These are phyloP conservation scores for Aureobasidium sp. DNA, from an alignment of 2,329 filamentous ascomycete genomes.

Conservation along the genomic window DNA sequence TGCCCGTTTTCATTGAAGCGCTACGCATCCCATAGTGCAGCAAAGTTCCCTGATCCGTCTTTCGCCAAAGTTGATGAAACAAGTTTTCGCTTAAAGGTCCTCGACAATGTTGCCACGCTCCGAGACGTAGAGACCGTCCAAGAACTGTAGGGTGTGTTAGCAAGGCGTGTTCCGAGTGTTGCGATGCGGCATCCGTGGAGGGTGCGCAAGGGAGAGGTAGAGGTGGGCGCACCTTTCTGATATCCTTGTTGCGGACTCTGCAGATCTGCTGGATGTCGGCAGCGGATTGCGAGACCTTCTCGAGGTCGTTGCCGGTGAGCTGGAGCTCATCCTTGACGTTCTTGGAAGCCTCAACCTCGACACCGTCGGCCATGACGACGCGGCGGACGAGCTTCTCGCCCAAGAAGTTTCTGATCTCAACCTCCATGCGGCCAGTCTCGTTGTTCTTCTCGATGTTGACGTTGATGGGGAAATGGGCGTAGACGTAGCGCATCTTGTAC, in stretches of 20 bases:
- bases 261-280: conserved; percentile 99
- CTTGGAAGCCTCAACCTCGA: conserved; percentile 83
- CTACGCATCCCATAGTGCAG: conserved; percentile 15
- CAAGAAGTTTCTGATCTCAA: conserved; percentile 99
- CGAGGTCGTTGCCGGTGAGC: conserved; percentile 87
- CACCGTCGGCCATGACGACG: conserved; percentile 81
- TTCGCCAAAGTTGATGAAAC: conserved; percentile 15
- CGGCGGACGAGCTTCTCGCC: conserved; percentile 98
- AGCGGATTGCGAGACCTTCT: conserved; percentile 94
- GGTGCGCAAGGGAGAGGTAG: conserved; percentile 39
- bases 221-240: conserved; percentile 62
- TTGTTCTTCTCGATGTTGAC: conserved; percentile 96
- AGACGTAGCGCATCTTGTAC: conserved; percentile 99
- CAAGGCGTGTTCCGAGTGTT: background rate
- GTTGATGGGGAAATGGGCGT: conserved; percentile 99
- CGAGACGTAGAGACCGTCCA: conserved; percentile 99
- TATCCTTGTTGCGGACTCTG: conserved; percentile 99
- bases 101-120: conserved; percentile 94
- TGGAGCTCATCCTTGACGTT: conserved; percentile 96
- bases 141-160: conserved; percentile 53
- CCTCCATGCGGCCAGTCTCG: conserved; percentile 79
- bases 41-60: conserved; percentile 15
- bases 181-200: background rate
- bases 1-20: conserved; percentile 16
- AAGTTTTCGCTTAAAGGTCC: conserved; percentile 32